Percentiles rank a stretch among this genome's conserved stretches.
These are phyloP conservation scores for Heritiera littoralis DNA, from an alignment of 345 rosid genomes.

Conservation along the genomic window DNA sequence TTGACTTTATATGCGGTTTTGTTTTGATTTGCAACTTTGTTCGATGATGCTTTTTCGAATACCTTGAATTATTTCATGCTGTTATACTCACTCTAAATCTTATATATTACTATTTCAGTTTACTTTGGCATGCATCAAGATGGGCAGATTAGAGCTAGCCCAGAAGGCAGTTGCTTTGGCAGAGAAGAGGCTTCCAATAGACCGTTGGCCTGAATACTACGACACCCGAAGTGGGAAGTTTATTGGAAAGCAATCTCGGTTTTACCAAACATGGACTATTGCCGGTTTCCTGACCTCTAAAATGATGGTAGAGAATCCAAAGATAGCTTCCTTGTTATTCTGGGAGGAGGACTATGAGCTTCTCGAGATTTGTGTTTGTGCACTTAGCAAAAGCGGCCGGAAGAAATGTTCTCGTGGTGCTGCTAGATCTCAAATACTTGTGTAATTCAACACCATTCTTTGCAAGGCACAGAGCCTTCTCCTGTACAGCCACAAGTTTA, in stretches of 20 bases:
- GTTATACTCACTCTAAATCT: background rate
- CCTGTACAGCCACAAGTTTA: slow-evolving; percentile 38
- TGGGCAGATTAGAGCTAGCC: slow-evolving; percentile 77
- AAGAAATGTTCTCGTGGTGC: slow-evolving; percentile 91
- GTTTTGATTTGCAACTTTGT: background rate
- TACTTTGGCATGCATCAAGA: slow-evolving; percentile 95
- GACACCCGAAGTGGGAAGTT: slow-evolving; percentile 86
- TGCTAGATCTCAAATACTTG: slow-evolving; percentile 86
- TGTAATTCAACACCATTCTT: slow-evolving; percentile 38
- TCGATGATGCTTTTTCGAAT: slow-evolving; percentile 1
- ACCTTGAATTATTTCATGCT: background rate
- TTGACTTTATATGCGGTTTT: background rate
- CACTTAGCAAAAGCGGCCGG: slow-evolving; percentile 73
- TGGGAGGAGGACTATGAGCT: slow-evolving; percentile 97
- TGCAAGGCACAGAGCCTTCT: slow-evolving; percentile 4
- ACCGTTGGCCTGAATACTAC: slow-evolving; percentile 93
- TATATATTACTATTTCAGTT: slow-evolving; percentile 48
- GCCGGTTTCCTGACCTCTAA: slow-evolving; percentile 89
- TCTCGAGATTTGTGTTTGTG: slow-evolving; percentile 84
- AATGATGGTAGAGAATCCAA: slow-evolving; percentile 75
- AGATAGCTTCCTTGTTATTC: slow-evolving; percentile 72
- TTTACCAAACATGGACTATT: slow-evolving; percentile 90
- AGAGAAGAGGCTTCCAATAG: slow-evolving; percentile 71
- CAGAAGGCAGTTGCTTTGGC: slow-evolving; percentile 76
- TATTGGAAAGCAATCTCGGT: slow-evolving; percentile 87